Percentiles rank a stretch among this genome's conserved stretches.
These are phyloP conservation scores for Talaromyces trachyspermus DNA, from an alignment of 495 filamentous ascomycete species.

Conservation along the genomic window DNA sequence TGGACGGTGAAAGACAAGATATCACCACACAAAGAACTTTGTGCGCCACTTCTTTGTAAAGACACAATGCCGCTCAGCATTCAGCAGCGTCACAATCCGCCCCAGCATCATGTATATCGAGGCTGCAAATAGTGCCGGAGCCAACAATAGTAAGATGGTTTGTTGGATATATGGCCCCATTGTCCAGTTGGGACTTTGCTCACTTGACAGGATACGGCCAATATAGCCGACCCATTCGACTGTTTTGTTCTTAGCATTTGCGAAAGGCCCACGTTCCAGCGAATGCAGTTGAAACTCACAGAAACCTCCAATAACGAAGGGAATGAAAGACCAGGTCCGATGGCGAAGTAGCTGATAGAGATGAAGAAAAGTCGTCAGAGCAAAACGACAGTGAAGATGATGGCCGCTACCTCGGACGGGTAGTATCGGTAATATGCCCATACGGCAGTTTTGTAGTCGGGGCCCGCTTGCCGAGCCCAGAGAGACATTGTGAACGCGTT, in stretches of 20 bases:
- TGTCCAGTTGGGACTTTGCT: conserved; percentile 16
- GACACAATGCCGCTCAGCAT: conserved; percentile 31
- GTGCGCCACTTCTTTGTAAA: conserved; percentile 22
- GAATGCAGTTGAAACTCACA: conserved; percentile 33
- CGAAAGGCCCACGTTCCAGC: conserved; percentile 1
- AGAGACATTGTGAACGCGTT: conserved; percentile 5
- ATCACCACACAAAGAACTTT: conserved; percentile 32
- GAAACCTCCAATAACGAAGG: conserved; percentile 48
- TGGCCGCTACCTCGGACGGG: conserved; percentile 41
- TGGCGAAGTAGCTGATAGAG: conserved; percentile 36
- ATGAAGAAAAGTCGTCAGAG: conserved; percentile 37
- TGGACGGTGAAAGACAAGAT: conserved; percentile 27
- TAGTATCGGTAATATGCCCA: conserved; percentile 15
- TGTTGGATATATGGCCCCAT: conserved; percentile 28
- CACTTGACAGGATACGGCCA: conserved; percentile 36
- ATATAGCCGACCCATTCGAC: conserved; percentile 54
- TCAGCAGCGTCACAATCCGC: conserved; percentile 34
- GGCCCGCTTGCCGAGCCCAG: neutral
- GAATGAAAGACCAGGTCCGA: conserved; percentile 55
- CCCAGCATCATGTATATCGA: conserved; percentile 54
- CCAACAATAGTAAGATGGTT: conserved; percentile 25
- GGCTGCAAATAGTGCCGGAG: conserved; percentile 35
- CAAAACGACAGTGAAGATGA: conserved; percentile 48
- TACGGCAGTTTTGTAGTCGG: neutral
- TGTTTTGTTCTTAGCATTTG: conserved; percentile 12